Evolutionary conservation across 495 filamentous ascomycete species (phyloP).

Genomic region (Penicillium desertorum): DNA sequence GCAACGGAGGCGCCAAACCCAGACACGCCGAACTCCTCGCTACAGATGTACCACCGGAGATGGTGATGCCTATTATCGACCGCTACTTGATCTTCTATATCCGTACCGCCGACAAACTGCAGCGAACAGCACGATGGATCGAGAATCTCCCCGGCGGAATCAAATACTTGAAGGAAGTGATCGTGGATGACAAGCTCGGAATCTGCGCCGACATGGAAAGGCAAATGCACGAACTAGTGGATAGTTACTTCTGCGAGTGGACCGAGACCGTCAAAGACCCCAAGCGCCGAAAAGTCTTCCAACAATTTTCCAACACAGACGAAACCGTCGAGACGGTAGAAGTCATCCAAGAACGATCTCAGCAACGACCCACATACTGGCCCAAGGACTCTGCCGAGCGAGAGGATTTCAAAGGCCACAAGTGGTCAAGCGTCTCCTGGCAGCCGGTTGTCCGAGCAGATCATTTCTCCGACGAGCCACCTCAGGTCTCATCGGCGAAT

Average conservation of each 20-base stretch:
- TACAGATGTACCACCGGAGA: conserved; percentile 83
- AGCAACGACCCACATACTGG: conserved; percentile 82
- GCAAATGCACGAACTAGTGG: conserved; percentile 87
- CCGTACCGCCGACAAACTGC: conserved; percentile 91
- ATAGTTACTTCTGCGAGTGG: conserved; percentile 95
- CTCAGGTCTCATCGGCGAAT: conserved; percentile 65
- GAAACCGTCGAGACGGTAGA: conserved; percentile 73
- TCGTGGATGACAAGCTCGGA: conserved; percentile 86
- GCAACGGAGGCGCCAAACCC: conserved; percentile 90
- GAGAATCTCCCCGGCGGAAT: conserved; percentile 87
- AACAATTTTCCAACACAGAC: conserved; percentile 83
- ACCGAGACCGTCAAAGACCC: conserved; percentile 77
- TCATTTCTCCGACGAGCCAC: conserved; percentile 67
- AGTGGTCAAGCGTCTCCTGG: conserved; percentile 78
- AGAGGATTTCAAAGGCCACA: conserved; percentile 66
- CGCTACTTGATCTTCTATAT: conserved; percentile 97
- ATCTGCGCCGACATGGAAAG: conserved; percentile 83
- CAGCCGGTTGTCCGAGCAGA: conserved; percentile 76
- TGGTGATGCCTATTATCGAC: conserved; percentile 84
- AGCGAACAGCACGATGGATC: conserved; percentile 91
- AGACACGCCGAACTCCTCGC: conserved; percentile 83
- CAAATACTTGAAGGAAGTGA: conserved; percentile 76
- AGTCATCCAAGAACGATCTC: conserved; percentile 68
- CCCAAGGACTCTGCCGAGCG: conserved; percentile 63
- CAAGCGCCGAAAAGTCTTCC: conserved; percentile 67